Base-by-base conservation (phyloP, 2,329 filamentous ascomycete species). In the Curvularia lunata region DNA sequence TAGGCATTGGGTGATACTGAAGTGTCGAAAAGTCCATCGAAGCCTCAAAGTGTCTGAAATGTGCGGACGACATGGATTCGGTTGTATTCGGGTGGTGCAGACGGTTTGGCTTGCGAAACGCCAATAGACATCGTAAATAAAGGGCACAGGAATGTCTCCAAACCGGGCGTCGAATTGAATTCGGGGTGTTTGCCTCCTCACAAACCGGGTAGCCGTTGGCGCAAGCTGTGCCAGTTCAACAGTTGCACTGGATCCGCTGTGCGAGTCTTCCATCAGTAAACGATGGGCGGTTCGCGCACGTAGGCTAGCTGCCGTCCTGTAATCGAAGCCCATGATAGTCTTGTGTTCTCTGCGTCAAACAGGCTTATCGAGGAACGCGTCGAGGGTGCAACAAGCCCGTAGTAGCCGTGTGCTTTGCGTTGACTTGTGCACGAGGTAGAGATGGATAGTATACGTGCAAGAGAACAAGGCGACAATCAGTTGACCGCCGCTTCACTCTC, bases 191-290 rank as follows among this genome's bases (percentile, higher is more conserved):
- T 52, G 40, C 40, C 30, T 53, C 41, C 51, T 42, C 61, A 55
- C 32, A 37, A 54, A 50, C 49, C 50, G 52, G 38, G 49, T 55
- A 57, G 21, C 59, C 59, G 59, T 59, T 64, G 59, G 62, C 64
- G 66, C 69, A 63, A 64, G 62, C 56, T 66, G 56, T 52, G 54
- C 50, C 52, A 52, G 56, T 71, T 70, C 62, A 70, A 67, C 66
- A 69, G 68, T 71, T 59, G 30, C 64, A 72, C 70, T 55, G 69
- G 64, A 70, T 70, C 63, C 54, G 60, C 63, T 70, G 70, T 73
- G 64, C 68, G 69, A 73, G 71, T 72, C 67, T 48, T 52, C 38
- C 13, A 34, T 45, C 30, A 28, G 54, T 48, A 61, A 41, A 55
- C 41, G 49, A 55, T 47, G 52, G 48, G 48, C 47, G 37, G 46